A percentile compares a stretch with the other conserved stretches of the same genome.
These are phyloP conservation scores for Monosporozyma yasuniensis DNA, from an alignment of 805 yeast genomes.

Conservation along the genomic window DNA sequence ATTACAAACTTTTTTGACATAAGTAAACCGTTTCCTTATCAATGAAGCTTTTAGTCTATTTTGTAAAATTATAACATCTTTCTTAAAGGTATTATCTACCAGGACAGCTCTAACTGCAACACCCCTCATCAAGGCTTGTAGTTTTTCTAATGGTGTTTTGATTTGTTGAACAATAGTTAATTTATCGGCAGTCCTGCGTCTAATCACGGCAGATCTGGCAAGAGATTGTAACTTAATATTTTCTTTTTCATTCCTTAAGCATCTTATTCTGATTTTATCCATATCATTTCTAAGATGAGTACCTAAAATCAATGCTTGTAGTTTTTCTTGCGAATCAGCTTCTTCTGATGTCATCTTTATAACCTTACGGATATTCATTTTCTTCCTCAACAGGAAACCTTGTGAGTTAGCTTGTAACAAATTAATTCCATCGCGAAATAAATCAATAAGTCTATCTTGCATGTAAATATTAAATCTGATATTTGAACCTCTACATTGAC, in stretches of 20 bases:
- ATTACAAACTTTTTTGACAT: neutral
- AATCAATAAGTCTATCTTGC: conserved; percentile 49
- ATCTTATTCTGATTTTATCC: conserved; percentile 18
- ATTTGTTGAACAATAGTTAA: conserved; percentile 3
- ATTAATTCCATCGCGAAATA: conserved; percentile 44
- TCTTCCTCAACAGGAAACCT: conserved; percentile 32
- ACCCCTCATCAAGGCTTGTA: conserved; percentile 16
- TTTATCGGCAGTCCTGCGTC: conserved; percentile 15
- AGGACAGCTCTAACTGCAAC: neutral
- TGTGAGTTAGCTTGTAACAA: conserved; percentile 43
- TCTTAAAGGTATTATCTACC: neutral
- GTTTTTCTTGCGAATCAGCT: conserved; percentile 6
- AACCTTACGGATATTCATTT: neutral
- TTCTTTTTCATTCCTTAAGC: conserved; percentile 20
- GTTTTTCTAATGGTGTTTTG: conserved; percentile 13
- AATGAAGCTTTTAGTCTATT: conserved; percentile 41
- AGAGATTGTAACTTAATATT: conserved; percentile 32
- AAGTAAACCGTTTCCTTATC: conserved; percentile 30
- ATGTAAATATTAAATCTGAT: conserved; percentile 57
- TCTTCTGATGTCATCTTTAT: conserved; percentile 7
- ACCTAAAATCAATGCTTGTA: conserved; percentile 57
- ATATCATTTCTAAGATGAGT: conserved; percentile 19
- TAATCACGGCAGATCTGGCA: conserved; percentile 31
- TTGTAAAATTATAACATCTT: conserved; percentile 37
- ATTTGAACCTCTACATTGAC: conserved; percentile 60